phyloP scores from a whole-genome alignment of 2,329 filamentous ascomycete species.

The Neurospora sp. region DNA sequence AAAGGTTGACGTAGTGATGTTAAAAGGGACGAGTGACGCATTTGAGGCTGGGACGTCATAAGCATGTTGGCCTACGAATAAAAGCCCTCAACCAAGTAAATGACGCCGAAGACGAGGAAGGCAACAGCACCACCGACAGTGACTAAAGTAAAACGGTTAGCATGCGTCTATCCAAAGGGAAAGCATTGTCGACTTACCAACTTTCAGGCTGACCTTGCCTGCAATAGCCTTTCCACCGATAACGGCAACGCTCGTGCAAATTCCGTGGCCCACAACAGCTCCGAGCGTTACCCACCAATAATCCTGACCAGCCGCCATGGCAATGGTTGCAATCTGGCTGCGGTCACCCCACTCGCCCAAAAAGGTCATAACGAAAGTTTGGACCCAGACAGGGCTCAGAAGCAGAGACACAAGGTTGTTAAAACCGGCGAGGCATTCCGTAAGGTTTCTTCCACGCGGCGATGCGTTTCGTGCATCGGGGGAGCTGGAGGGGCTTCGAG shows the following conservation, averaged over 20 bases:
- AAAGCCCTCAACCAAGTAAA: slow-evolving; percentile 79
- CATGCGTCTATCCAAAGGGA: background rate
- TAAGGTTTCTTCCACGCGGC: slow-evolving; percentile 30
- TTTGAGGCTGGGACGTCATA: background rate
- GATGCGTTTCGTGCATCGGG: slow-evolving; percentile 50
- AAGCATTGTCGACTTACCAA: slow-evolving; percentile 57
- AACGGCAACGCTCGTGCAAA: slow-evolving; percentile 87
- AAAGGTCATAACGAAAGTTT: slow-evolving; percentile 99
- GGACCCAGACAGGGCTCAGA: slow-evolving; percentile 93
- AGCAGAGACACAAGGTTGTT: slow-evolving; percentile 82
- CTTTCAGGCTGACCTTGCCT: slow-evolving; percentile 85
- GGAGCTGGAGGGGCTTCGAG: slow-evolving; percentile 71
- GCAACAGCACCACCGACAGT: slow-evolving; percentile 85
- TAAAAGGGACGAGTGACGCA: background rate
- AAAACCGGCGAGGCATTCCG: slow-evolving; percentile 50
- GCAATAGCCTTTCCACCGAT: slow-evolving; percentile 88
- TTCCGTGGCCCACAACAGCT: slow-evolving; percentile 73
- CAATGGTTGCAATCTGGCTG: slow-evolving; percentile 95
- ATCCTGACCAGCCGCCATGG: slow-evolving; percentile 96
- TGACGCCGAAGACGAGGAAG: slow-evolving; percentile 83
- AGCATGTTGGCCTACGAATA: slow-evolving; percentile 32
- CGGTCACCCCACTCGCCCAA: slow-evolving; percentile 96
- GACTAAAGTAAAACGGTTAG: slow-evolving; percentile 46
- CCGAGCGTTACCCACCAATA: slow-evolving; percentile 98
- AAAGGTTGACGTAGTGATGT: background rate